Percentiles rank a stretch among this genome's conserved stretches.
Evolutionary conservation across 495 filamentous ascomycete genomes (phyloP).

Genomic region (Chaetomium tenue): DNA sequence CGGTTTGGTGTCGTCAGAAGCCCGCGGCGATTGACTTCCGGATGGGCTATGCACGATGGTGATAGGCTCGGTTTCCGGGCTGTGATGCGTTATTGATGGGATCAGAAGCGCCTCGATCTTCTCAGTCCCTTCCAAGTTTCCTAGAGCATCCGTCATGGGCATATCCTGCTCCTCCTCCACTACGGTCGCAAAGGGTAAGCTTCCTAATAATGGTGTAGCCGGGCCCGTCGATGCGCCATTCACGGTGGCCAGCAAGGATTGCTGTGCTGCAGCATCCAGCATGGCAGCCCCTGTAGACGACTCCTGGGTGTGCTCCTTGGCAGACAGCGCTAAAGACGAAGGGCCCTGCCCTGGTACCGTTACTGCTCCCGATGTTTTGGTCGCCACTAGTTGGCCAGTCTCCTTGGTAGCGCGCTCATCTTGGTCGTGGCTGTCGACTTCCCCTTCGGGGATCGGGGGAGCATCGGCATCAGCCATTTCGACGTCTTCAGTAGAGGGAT

Average conservation of each 20-base stretch:
- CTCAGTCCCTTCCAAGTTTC: conserved; percentile 17
- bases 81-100: conserved; percentile 28
- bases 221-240: neutral
- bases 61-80: conserved; percentile 39
- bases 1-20: conserved; percentile 64
- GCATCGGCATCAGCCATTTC: conserved; percentile 40
- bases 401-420: neutral
- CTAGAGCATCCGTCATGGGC: conserved; percentile 45
- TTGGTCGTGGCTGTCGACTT: conserved; percentile 14
- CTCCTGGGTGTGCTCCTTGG: neutral
- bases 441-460: conserved; percentile 23
- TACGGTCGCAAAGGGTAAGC: conserved; percentile 23
- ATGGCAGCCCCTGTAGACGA: neutral
- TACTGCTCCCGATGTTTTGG: neutral
- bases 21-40: conserved; percentile 55
- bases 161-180: conserved; percentile 53
- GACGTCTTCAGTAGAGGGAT: conserved; percentile 22
- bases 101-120: conserved; percentile 8
- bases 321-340: neutral
- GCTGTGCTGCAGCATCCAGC: neutral
- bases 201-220: neutral
- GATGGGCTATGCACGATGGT: conserved; percentile 44
- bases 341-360: neutral
- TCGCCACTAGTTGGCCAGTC: neutral
- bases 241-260: neutral